These are phyloP conservation scores for Colletotrichum cuscutae DNA, from an alignment of 2,329 filamentous ascomycete species.

Conservation along the genomic window DNA sequence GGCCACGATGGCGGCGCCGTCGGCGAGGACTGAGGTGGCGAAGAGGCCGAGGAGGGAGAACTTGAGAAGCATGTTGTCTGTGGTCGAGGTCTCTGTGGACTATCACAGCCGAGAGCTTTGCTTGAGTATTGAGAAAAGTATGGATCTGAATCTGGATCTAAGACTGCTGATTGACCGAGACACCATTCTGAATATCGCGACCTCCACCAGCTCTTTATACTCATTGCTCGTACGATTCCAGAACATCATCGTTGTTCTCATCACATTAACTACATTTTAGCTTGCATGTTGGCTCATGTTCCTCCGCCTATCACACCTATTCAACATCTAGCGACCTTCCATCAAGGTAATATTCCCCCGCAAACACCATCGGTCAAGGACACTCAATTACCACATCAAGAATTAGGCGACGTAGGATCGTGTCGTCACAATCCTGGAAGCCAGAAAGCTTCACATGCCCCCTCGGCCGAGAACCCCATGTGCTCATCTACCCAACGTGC, in stretches of 20 bases:
- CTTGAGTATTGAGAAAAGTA: neutral
- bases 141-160: neutral
- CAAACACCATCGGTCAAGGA: conserved; percentile 1
- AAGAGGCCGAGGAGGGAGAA: conserved; percentile 33
- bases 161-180: neutral
- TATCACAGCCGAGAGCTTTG: neutral
- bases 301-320: neutral
- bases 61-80: conserved; percentile 22
- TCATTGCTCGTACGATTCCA: neutral
- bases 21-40: conserved; percentile 40
- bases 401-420: conserved; percentile 19
- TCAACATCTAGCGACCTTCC: neutral
- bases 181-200: neutral
- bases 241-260: neutral
- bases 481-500: neutral
- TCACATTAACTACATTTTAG: neutral
- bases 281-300: neutral
- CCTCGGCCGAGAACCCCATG: neutral
- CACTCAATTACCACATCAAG: neutral
- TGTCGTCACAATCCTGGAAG: neutral
- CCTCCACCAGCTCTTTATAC: conserved; percentile 10
- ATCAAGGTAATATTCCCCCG: conserved; percentile 10
- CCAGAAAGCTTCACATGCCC: conserved; percentile 11
- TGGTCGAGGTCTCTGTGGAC: neutral
- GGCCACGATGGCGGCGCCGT: conserved; percentile 45